Evolutionary conservation across 2,329 filamentous ascomycete species (phyloP).

Genomic region (Arthrobotrys iridis): DNA sequence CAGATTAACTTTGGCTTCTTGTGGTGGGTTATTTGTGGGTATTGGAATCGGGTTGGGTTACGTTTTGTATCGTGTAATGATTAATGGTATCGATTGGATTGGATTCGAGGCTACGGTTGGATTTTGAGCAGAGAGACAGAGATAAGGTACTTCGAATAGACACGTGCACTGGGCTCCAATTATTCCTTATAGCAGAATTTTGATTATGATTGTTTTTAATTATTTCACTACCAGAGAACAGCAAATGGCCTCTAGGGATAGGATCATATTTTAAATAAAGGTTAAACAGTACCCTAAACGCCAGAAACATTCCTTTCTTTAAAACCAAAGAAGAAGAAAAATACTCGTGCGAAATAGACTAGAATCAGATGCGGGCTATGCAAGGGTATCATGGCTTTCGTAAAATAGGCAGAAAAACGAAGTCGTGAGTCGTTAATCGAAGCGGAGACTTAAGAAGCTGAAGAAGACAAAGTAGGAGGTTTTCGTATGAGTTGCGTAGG

Average conservation of each 20-base stretch:
- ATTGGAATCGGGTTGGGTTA: neutral
- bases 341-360: neutral
- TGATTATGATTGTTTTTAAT: too few species aligned
- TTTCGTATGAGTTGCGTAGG: neutral
- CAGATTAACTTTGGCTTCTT: neutral
- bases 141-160: too few species aligned
- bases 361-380: neutral
- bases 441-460: too few species aligned
- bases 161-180: too few species aligned
- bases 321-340: neutral
- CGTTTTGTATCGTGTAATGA: constrained; percentile 6
- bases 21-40: neutral
- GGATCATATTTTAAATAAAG: too few species aligned
- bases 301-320: too few species aligned
- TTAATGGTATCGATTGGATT: constrained; percentile 2
- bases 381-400: constrained; percentile 3
- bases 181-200: too few species aligned
- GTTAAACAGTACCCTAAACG: neutral
- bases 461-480: neutral
- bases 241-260: neutral
- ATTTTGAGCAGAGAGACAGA: too few species aligned
- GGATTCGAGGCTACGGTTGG: neutral
- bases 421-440: too few species aligned
- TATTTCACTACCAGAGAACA: too few species aligned
- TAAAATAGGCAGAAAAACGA: neutral